Evolutionary conservation across 2,329 filamentous ascomycete genomes (phyloP).

Genomic region (Xylaria arbuscula): DNA sequence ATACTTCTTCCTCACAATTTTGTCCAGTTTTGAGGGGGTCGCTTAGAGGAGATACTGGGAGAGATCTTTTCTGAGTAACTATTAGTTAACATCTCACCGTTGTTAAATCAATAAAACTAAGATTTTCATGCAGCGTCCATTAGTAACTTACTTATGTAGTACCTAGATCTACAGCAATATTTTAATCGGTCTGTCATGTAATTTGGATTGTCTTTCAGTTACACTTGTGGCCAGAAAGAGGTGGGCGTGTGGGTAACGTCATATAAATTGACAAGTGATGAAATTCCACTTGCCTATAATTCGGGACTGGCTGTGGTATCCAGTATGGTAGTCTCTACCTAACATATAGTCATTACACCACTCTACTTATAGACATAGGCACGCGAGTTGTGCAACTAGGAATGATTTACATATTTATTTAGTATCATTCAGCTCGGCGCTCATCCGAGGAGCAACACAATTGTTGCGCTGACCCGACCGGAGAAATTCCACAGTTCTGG

Average conservation of each 20-base stretch:
- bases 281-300: not conserved
- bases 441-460: not conserved
- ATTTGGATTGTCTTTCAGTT: not conserved
- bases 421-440: not conserved
- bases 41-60: constrained; percentile 9
- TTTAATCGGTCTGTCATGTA: not conserved
- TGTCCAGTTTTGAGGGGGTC: constrained; percentile 18
- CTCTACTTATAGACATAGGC: not conserved
- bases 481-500: constrained; percentile 31
- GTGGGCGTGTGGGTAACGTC: not conserved
- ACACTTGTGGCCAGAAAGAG: not conserved
- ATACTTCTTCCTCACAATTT: constrained; percentile 7
- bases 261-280: not conserved
- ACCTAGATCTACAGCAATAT: not conserved
- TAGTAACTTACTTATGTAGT: not conserved
- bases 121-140: too few relatives aligned
- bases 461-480: constrained; percentile 16
- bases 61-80: too few relatives aligned
- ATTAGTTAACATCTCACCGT: too few relatives aligned
- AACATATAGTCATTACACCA: not conserved
- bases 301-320: too few relatives aligned
- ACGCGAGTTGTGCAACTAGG: not conserved
- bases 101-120: too few relatives aligned
- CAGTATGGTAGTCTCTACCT: too few relatives aligned
- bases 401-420: not conserved